Conservation (phyloP, 495 filamentous ascomycete genomes). For the Cercophora samala region DNA sequence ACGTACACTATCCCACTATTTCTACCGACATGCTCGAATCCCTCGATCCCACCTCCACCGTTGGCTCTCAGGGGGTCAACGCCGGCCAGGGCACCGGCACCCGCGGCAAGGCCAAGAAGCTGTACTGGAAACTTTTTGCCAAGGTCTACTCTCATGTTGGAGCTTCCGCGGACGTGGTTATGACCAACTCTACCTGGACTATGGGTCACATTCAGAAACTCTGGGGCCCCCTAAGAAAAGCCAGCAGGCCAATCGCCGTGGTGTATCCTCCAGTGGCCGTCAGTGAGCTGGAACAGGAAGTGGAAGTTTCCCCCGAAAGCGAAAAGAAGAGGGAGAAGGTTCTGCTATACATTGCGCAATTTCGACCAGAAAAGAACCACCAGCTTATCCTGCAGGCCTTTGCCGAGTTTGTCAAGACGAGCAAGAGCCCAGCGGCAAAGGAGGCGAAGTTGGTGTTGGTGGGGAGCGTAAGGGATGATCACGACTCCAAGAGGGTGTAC, state of each 20-base stretch:
- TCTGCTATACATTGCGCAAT: conserved; percentile 92
- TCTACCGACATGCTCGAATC: conserved; percentile 95
- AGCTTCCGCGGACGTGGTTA: conserved; percentile 78
- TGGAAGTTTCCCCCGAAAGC: conserved; percentile 63
- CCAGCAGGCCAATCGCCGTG: conserved; percentile 52
- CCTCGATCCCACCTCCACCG: conserved; percentile 57
- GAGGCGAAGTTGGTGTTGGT: conserved; percentile 73
- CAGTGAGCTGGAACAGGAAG: conserved; percentile 66
- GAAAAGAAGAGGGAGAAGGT: conserved; percentile 64
- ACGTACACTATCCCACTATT: conserved; percentile 97
- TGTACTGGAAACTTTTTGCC: conserved; percentile 87
- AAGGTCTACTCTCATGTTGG: conserved; percentile 76
- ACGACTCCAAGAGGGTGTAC: conserved; percentile 85
- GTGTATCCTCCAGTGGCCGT: conserved; percentile 94
- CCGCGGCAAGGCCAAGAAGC: conserved; percentile 63
- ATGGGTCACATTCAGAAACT: conserved; percentile 74
- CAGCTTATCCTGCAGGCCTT: conserved; percentile 79
- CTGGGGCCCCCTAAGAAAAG: conserved; percentile 62
- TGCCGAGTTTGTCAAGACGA: conserved; percentile 57
- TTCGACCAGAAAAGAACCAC: conserved; percentile 96
- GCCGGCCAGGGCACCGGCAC: conserved; percentile 71
- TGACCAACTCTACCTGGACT: conserved; percentile 97
- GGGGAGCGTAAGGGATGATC: conserved; percentile 78
- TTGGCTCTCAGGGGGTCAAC: conserved; percentile 72
- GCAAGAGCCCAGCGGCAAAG: conserved; percentile 39